Evolutionary conservation across 2,329 filamentous ascomycete species (phyloP).

Genomic region (Fusarium mexicanum): DNA sequence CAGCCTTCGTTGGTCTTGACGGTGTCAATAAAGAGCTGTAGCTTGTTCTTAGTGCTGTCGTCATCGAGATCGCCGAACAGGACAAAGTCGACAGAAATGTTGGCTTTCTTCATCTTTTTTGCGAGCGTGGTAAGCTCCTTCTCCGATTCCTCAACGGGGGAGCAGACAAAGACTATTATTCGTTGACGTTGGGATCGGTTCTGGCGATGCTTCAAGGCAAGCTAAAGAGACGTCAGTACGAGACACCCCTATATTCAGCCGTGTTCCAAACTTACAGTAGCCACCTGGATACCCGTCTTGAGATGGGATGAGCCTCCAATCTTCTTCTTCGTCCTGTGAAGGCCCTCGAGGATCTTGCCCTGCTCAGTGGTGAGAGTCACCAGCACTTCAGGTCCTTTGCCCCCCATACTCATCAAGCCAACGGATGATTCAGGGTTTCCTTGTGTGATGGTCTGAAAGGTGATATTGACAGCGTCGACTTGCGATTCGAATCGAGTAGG

Average conservation of each 20-base stretch:
- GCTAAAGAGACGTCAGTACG: conserved; percentile 60
- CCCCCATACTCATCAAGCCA: conserved; percentile 98
- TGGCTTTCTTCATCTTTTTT: conserved; percentile 99
- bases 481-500: conserved; percentile 97
- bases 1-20: conserved; percentile 93
- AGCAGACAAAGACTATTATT: conserved; percentile 97
- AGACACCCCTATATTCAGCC: neutral
- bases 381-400: conserved; percentile 95
- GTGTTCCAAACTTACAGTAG: conserved; percentile 72
- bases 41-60: conserved; percentile 88
- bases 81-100: conserved; percentile 92
- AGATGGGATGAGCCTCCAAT: conserved; percentile 90
- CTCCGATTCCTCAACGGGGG: conserved; percentile 87
- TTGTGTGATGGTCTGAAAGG: conserved; percentile 95
- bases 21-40: conserved; percentile 91
- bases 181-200: conserved; percentile 97
- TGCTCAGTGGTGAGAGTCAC: conserved; percentile 96
- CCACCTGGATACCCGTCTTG: conserved; percentile 93
- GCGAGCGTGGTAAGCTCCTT: conserved; percentile 89
- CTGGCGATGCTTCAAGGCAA: conserved; percentile 96
- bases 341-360: conserved; percentile 90
- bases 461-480: conserved; percentile 91
- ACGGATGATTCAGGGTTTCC: conserved; percentile 97
- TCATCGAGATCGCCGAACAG: conserved; percentile 94
- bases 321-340: conserved; percentile 89